Percentiles rank a stretch among this genome's conserved stretches.
phyloP scores from a whole-genome alignment of 106 monocot genomes.

The Allium sativum region DNA sequence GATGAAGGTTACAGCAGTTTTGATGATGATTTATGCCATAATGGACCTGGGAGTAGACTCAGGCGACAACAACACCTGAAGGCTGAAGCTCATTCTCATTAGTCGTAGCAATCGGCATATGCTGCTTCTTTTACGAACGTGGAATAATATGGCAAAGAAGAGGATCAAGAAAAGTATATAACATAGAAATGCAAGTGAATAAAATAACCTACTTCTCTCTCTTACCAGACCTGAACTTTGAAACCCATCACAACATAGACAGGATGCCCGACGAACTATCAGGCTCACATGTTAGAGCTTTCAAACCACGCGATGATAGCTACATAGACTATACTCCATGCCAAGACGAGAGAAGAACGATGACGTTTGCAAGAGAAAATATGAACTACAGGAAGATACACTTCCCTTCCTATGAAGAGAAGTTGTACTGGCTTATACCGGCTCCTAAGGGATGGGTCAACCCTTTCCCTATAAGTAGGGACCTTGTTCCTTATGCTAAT shows the following conservation, averaged over 20 bases:
- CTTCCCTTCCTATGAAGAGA: slow-evolving; percentile 36
- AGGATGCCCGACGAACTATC: slow-evolving; percentile 1
- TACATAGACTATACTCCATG: slow-evolving; percentile 60
- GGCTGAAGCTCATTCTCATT: slow-evolving; percentile 21
- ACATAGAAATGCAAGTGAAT: slow-evolving; percentile 31
- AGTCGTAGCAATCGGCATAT: slow-evolving; percentile 25
- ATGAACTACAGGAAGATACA: slow-evolving; percentile 63
- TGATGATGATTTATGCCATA: too few species aligned
- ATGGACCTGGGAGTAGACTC: too few species aligned
- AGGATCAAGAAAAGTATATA: slow-evolving; percentile 38
- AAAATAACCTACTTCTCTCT: slow-evolving; percentile 33
- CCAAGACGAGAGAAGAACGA: slow-evolving; percentile 48
- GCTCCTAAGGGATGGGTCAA: slow-evolving; percentile 52
- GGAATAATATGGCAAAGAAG: slow-evolving; percentile 60
- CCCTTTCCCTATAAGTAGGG: slow-evolving; percentile 50
- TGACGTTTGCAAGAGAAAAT: slow-evolving; percentile 49
- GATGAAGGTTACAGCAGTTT: too few species aligned
- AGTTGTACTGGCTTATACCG: slow-evolving; percentile 46
- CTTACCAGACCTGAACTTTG: slow-evolving; percentile 40
- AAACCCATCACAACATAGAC: slow-evolving; percentile 35
- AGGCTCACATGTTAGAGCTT: slow-evolving; percentile 9
- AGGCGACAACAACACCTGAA: slow-evolving; percentile 6
- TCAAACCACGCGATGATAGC: slow-evolving; percentile 30
- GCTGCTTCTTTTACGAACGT: slow-evolving; percentile 45
- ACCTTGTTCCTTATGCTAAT: slow-evolving; percentile 55